Conservation (phyloP, 2,329 filamentous ascomycete species). For the Exophiala aquamarina region DNA sequence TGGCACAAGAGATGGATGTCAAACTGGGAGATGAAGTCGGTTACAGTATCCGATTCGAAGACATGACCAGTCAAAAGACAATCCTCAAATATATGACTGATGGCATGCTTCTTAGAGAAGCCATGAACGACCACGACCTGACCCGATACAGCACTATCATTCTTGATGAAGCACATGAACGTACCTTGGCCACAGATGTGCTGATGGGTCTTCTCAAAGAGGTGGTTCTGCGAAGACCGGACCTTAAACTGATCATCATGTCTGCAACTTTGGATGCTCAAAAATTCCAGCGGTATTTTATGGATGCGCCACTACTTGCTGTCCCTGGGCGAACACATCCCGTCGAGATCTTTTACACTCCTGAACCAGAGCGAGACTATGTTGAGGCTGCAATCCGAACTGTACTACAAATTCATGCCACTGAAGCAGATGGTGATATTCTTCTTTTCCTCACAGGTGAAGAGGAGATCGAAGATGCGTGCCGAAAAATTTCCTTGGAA, state of each 20-base stretch:
- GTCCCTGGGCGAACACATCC: conserved; percentile 94
- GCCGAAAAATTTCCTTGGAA: conserved; percentile 86
- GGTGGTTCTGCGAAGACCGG: conserved; percentile 74
- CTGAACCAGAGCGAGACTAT: conserved; percentile 93
- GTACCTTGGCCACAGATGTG: conserved; percentile 95
- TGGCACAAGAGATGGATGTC: conserved; percentile 95
- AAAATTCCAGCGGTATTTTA: conserved; percentile 98
- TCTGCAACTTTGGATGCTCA: conserved; percentile 95
- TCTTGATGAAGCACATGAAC: conserved; percentile 96
- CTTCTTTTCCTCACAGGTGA: conserved; percentile 94
- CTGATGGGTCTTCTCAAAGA: conserved; percentile 96
- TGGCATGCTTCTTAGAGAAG: conserved; percentile 94
- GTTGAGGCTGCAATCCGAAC: conserved; percentile 93
- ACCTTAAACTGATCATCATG: conserved; percentile 99
- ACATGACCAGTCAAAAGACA: conserved; percentile 83
- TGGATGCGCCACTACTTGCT: conserved; percentile 86
- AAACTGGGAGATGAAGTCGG: conserved; percentile 90
- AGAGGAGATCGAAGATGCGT: conserved; percentile 97
- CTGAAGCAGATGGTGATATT: conserved; percentile 88
- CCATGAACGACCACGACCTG: conserved; percentile 92
- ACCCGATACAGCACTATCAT: conserved; percentile 96
- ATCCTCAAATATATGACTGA: conserved; percentile 99
- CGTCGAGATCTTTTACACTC: conserved; percentile 98
- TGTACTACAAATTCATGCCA: conserved; percentile 93
- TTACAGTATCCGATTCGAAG: conserved; percentile 98